A percentile compares a stretch with the other conserved stretches of the same genome.
These are phyloP conservation scores for Pseudevernia furfuracea DNA, from an alignment of 495 filamentous ascomycete species.

Conservation along the genomic window DNA sequence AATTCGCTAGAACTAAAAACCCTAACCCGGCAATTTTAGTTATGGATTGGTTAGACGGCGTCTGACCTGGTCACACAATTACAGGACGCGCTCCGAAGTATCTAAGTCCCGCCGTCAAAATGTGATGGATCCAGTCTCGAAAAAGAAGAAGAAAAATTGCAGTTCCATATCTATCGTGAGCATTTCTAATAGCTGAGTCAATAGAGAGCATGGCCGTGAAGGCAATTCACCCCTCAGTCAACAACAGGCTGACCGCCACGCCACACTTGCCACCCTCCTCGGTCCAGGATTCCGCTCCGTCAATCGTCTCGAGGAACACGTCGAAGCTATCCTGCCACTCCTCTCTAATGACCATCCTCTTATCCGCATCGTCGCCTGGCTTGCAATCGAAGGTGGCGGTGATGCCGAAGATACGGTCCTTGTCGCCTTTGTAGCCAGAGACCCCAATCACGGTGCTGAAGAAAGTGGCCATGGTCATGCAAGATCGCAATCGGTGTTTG, in stretches of 20 bases:
- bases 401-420: background rate
- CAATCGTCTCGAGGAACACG: background rate
- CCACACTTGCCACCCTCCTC: background rate
- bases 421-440: background rate
- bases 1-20: too few species aligned
- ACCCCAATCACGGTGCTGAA: background rate
- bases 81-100: too few species aligned
- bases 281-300: background rate
- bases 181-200: too few species aligned
- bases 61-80: too few species aligned
- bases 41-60: too few species aligned
- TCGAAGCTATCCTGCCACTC: background rate
- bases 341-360: background rate
- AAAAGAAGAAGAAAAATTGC: too few species aligned
- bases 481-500: background rate
- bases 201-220: too few species aligned
- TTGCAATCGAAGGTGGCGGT: constrained; percentile 1
- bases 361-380: background rate
- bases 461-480: background rate
- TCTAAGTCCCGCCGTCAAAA: too few species aligned
- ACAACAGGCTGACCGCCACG: background rate
- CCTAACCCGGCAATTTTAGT: too few species aligned
- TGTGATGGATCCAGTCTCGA: too few species aligned
- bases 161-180: too few species aligned
- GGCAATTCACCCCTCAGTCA: background rate